These are phyloP conservation scores for Protomyces lactucae-debilis DNA, from an alignment of 1,139 yeast species.

Conservation along the genomic window DNA sequence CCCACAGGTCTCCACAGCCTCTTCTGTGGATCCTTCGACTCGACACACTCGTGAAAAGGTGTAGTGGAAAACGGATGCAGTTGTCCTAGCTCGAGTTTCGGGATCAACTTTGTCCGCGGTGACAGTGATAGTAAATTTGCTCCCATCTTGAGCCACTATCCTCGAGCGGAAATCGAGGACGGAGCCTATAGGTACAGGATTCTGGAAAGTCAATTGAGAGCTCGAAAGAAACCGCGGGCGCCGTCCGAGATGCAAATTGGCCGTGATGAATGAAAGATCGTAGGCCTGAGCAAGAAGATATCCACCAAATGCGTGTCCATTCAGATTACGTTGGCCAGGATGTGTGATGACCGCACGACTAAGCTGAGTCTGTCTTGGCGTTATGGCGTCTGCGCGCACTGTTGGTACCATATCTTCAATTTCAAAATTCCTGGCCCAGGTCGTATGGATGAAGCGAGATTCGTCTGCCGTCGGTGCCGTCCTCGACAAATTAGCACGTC, in stretches of 20 bases:
- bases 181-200: slow-evolving; percentile 27
- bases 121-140: slow-evolving; percentile 21
- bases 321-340: slow-evolving; percentile 21
- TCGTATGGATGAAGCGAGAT: slow-evolving; percentile 10
- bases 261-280: slow-evolving; percentile 24
- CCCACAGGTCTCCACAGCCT: not conserved
- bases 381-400: slow-evolving; percentile 6
- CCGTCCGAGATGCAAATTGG: slow-evolving; percentile 13
- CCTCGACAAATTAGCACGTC: slow-evolving; percentile 5
- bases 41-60: slow-evolving; percentile 8
- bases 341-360: slow-evolving; percentile 17
- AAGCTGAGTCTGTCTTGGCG: slow-evolving; percentile 21
- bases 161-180: slow-evolving; percentile 22
- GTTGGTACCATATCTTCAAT: slow-evolving; percentile 12
- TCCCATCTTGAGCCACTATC: slow-evolving; percentile 9
- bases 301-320: slow-evolving; percentile 26
- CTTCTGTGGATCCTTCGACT: not conserved
- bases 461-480: slow-evolving; percentile 24
- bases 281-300: slow-evolving; percentile 14
- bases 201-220: slow-evolving; percentile 16
- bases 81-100: not conserved
- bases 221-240: slow-evolving; percentile 23
- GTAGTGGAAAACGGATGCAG: slow-evolving; percentile 24
- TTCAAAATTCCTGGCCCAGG: slow-evolving; percentile 18
- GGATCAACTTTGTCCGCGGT: slow-evolving; percentile 22